Conservation (phyloP, 192 early-diverging fungal genomes). For the Piromyces sp. region DNA sequence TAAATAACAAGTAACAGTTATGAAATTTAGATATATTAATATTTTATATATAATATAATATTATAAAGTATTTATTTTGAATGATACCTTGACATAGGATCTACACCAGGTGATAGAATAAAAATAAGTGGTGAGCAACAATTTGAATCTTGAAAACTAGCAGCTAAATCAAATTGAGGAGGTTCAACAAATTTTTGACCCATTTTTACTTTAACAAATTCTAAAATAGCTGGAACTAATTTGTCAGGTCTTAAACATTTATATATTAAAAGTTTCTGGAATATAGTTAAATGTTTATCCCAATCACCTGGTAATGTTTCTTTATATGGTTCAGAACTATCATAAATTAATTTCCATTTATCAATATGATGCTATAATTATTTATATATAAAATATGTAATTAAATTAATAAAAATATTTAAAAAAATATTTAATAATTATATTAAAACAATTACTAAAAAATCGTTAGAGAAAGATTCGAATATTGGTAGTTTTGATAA, state of each 20-base stretch:
- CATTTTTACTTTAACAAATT: conserved; percentile 42
- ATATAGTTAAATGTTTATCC: conserved; percentile 19
- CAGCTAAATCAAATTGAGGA: conserved; percentile 38
- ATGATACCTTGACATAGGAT: conserved; percentile 49
- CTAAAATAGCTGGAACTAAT: conserved; percentile 29
- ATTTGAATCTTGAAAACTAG: conserved; percentile 42
- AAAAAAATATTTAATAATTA: conserved; percentile 14
- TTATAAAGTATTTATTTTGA: no score
- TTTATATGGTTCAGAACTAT: conserved; percentile 18
- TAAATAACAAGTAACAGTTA: no score
- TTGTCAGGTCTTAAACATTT: conserved; percentile 26
- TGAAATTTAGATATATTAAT: no score
- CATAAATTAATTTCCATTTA: conserved; percentile 27
- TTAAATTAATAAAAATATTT: no score
- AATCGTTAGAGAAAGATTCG: conserved; percentile 13
- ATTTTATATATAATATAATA: no score
- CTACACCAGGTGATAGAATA: conserved; percentile 42
- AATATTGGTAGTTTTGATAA: conserved; percentile 18
- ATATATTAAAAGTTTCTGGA: conserved; percentile 27
- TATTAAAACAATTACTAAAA: neutral
- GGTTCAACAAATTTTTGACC: conserved; percentile 52
- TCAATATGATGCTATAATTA: conserved; percentile 13
- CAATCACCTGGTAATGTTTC: conserved; percentile 23
- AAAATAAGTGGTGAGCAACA: conserved; percentile 34
- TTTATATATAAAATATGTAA: conserved; percentile 12